A percentile compares a stretch with the other conserved stretches of the same genome.
phyloP scores from a whole-genome alignment of 228 moss, liverwort and hornwort genomes.

The Sphagnum fallax region DNA sequence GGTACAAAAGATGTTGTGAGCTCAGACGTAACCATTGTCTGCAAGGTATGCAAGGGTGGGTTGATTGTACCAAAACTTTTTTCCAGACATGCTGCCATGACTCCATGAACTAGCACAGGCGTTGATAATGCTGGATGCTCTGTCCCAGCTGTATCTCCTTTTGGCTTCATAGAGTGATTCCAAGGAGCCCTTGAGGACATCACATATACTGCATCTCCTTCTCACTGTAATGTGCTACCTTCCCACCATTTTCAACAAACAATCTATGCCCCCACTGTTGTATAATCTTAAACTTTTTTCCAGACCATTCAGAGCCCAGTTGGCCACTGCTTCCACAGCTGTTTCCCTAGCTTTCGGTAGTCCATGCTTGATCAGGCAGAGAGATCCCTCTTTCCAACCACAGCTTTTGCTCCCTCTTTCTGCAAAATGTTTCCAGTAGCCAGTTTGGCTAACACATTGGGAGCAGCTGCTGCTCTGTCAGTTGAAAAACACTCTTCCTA shows the following conservation, averaged over 20 bases:
- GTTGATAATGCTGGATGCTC: slow-evolving; percentile 5
- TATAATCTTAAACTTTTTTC: slow-evolving; percentile 48
- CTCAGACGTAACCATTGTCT: slow-evolving; percentile 27
- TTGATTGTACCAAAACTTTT: slow-evolving; percentile 8
- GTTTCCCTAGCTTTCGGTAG: slow-evolving; percentile 60
- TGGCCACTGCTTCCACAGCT: slow-evolving; percentile 46
- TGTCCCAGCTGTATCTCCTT: background rate
- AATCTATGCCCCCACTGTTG: slow-evolving; percentile 48
- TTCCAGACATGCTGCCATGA: slow-evolving; percentile 12
- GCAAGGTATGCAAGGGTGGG: slow-evolving; percentile 14
- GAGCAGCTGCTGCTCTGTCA: slow-evolving; percentile 47
- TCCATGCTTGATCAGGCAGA: slow-evolving; percentile 39
- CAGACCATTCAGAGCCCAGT: slow-evolving; percentile 36
- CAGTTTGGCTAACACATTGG: slow-evolving; percentile 68
- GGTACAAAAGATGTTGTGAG: slow-evolving; percentile 65
- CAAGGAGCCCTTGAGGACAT: slow-evolving; percentile 10
- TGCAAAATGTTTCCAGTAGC: slow-evolving; percentile 28
- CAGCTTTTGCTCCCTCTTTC: slow-evolving; percentile 14
- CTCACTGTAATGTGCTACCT: slow-evolving; percentile 13
- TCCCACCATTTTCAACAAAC: slow-evolving; percentile 26
- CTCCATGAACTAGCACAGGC: background rate
- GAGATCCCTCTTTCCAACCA: slow-evolving; percentile 36
- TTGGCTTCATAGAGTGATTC: slow-evolving; percentile 11
- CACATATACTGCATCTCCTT: slow-evolving; percentile 21
- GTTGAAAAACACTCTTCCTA: background rate